Conservation (phyloP, 371 early-diverging fungal species). For the Batrachochytrium dendrobatidis region DNA sequence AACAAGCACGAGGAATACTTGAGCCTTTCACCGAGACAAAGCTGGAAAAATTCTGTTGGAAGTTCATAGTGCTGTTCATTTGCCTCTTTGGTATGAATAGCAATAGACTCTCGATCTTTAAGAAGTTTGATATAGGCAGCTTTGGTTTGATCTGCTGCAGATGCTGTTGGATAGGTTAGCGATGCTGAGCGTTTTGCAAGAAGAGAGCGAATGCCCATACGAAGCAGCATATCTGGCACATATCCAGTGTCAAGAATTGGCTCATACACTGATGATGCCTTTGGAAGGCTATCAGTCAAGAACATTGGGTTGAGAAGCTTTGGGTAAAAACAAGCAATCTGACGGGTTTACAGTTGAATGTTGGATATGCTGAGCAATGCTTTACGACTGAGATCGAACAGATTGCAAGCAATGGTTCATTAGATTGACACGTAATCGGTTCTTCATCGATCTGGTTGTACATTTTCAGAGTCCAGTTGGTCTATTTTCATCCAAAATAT, state of each 20-base stretch:
- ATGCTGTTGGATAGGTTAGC: conserved; percentile 3
- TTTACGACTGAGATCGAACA: too few relatives aligned
- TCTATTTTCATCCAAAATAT: too few relatives aligned
- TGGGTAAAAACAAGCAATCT: too few relatives aligned
- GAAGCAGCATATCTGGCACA: conserved; percentile 41
- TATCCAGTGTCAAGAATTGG: conserved; percentile 40
- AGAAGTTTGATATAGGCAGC: conserved; percentile 28
- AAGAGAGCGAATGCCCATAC: conserved; percentile 34
- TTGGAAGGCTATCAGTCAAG: too few relatives aligned
- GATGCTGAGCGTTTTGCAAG: conserved; percentile 15
- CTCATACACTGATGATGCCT: conserved; percentile 28
- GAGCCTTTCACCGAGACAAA: conserved; percentile 41
- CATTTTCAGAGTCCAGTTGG: too few relatives aligned
- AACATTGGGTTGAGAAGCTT: too few relatives aligned
- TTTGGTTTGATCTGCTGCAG: conserved; percentile 15
- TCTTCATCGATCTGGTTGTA: too few relatives aligned
- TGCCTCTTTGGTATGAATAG: conserved; percentile 48
- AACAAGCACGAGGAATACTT: conserved; percentile 55
- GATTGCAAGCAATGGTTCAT: too few relatives aligned
- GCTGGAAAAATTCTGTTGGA: conserved; percentile 30
- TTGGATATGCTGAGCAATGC: too few relatives aligned
- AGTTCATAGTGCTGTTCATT: conserved; percentile 61
- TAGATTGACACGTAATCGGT: too few relatives aligned
- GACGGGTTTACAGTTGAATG: too few relatives aligned
- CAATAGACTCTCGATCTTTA: conserved; percentile 29